Evolutionary conservation across 2,329 filamentous ascomycete species (phyloP).

Genomic region (Colletotrichum gloeosporioides): DNA sequence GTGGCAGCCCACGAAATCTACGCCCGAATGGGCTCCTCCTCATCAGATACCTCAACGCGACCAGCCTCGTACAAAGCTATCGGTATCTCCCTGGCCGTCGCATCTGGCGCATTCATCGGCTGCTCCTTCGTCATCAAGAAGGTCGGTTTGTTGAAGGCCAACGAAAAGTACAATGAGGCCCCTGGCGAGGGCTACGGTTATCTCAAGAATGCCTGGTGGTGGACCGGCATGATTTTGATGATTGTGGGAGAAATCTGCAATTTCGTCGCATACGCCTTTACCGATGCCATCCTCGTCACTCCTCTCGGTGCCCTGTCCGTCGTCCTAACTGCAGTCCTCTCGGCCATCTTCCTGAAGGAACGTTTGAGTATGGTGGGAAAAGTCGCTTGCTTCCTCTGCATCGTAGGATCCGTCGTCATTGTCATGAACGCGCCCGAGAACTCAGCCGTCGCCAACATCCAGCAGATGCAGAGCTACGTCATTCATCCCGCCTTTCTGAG

Average conservation of each 20-base stretch:
- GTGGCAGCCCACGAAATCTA: slow-evolving; percentile 18
- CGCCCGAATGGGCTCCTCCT: slow-evolving; percentile 17
- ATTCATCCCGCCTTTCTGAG: slow-evolving; percentile 85
- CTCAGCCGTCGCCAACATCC: slow-evolving; percentile 84
- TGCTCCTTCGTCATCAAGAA: slow-evolving; percentile 97
- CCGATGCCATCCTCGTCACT: slow-evolving; percentile 94
- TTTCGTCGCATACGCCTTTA: slow-evolving; percentile 95
- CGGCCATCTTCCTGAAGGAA: slow-evolving; percentile 95
- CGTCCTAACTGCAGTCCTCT: slow-evolving; percentile 89
- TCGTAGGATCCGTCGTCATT: slow-evolving; percentile 91
- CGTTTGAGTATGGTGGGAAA: slow-evolving; percentile 94
- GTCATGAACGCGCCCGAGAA: slow-evolving; percentile 90
- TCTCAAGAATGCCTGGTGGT: slow-evolving; percentile 94
- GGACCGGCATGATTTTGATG: slow-evolving; percentile 95
- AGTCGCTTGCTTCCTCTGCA: slow-evolving; percentile 93
- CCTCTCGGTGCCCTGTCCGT: slow-evolving; percentile 90
- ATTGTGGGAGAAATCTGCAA: slow-evolving; percentile 97
- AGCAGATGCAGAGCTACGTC: slow-evolving; percentile 90
- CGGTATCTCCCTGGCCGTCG: slow-evolving; percentile 84
- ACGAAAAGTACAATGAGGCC: slow-evolving; percentile 94
- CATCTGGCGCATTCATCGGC: slow-evolving; percentile 91
- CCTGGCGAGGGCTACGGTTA: slow-evolving; percentile 98
- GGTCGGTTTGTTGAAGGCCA: slow-evolving; percentile 86
- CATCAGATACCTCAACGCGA: slow-evolving; percentile 34
- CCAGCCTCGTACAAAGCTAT: slow-evolving; percentile 78